Evolutionary conservation across 768 basidiomycete genomes (phyloP).

Genomic region (Amylocystis lapponica): DNA sequence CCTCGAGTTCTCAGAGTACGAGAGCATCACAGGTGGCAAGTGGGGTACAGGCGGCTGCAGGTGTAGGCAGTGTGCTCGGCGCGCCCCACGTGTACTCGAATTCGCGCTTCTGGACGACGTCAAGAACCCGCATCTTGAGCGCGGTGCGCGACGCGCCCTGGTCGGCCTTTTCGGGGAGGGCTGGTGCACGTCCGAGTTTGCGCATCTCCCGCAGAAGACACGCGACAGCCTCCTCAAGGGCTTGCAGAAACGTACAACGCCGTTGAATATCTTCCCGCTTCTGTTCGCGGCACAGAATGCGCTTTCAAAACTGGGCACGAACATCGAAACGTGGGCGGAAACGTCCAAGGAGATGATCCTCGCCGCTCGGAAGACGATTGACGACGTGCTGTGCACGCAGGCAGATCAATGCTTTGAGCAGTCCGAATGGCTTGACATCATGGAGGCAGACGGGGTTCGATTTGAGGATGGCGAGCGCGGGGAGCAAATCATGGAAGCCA

Average conservation of each 20-base stretch:
- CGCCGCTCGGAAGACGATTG: constrained; percentile 52
- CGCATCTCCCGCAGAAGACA: constrained; percentile 55
- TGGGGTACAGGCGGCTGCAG: constrained; percentile 85
- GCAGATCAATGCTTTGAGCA: constrained; percentile 63
- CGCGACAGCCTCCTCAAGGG: constrained; percentile 69
- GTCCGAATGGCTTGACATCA: constrained; percentile 66
- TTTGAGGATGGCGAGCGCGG: constrained; percentile 79
- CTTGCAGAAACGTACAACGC: constrained; percentile 61
- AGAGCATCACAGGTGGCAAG: constrained; percentile 61
- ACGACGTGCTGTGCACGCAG: constrained; percentile 53
- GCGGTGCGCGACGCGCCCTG: constrained; percentile 67
- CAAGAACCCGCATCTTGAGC: constrained; percentile 61
- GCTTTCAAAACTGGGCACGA: constrained; percentile 43
- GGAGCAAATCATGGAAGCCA: constrained; percentile 65
- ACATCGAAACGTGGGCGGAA: constrained; percentile 71
- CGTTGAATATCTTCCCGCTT: constrained; percentile 60
- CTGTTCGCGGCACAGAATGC: constrained; percentile 64
- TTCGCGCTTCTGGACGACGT: constrained; percentile 79
- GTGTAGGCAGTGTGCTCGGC: constrained; percentile 76
- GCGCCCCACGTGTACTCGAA: constrained; percentile 78
- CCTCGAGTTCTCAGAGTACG: constrained; percentile 74
- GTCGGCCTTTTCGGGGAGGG: constrained; percentile 84
- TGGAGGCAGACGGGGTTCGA: constrained; percentile 65
- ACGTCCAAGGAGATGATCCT: constrained; percentile 62
- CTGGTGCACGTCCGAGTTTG: constrained; percentile 84